Evolutionary conservation across 129 eudicot species (phyloP).

Genomic region (Artemisia tridentata): DNA sequence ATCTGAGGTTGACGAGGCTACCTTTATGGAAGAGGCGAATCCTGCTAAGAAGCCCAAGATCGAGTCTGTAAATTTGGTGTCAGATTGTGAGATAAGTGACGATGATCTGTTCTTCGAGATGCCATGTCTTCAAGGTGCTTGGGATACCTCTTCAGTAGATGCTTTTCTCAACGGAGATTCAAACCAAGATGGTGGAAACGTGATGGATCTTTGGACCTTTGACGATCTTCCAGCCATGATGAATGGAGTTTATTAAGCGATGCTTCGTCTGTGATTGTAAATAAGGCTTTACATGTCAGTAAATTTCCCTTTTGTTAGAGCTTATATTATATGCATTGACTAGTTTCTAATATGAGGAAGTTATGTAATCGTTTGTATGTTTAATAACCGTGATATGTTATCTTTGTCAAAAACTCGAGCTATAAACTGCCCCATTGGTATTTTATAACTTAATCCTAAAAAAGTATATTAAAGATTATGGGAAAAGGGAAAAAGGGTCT

Average conservation of each 20-base stretch:
- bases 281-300: conserved; percentile 52
- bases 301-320: conserved; percentile 6
- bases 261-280: conserved; percentile 39
- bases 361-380: conserved; percentile 27
- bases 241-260: conserved; percentile 49
- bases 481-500: no score
- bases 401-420: conserved; percentile 4
- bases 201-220: conserved; percentile 80
- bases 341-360: conserved; percentile 13
- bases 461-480: no score
- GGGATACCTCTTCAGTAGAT: conserved; percentile 65
- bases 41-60: conserved; percentile 64
- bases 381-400: conserved; percentile 7
- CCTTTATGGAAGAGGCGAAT: conserved; percentile 40
- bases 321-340: conserved; percentile 2
- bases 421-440: no score
- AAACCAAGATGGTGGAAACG: conserved; percentile 46
- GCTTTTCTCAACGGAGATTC: conserved; percentile 61
- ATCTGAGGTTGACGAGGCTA: conserved; percentile 51
- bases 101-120: conserved; percentile 57
- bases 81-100: conserved; percentile 33
- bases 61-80: conserved; percentile 30
- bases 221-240: conserved; percentile 52
- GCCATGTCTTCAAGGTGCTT: conserved; percentile 63
- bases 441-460: no score